Conservation (phyloP, 2,329 filamentous ascomycete genomes). For the Penicillium decumbens region DNA sequence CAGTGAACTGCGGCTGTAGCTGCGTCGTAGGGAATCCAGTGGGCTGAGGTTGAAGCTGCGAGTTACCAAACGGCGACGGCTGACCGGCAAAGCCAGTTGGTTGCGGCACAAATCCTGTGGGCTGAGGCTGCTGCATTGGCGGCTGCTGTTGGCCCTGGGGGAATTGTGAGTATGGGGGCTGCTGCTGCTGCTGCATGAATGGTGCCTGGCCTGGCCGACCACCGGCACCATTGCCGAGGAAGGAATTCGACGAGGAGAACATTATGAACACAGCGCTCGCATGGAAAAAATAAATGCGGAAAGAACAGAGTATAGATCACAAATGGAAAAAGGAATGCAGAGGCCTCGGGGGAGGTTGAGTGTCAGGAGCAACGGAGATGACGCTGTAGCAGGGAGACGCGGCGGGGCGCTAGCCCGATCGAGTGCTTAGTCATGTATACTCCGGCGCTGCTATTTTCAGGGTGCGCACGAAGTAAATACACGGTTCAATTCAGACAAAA, state of each 20-base stretch:
- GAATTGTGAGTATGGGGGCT: constrained; percentile 42
- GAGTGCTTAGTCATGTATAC: constrained; percentile 19
- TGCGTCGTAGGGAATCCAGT: constrained; percentile 58
- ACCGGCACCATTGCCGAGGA: constrained; percentile 71
- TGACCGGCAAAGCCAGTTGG: constrained; percentile 54
- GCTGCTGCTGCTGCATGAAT: constrained; percentile 48
- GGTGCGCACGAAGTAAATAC: background rate
- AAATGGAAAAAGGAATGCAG: constrained; percentile 24
- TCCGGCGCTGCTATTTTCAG: background rate
- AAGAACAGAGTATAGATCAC: constrained; percentile 19
- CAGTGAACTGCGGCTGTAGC: constrained; percentile 46
- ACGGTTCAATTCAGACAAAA: background rate
- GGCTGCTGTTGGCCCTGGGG: constrained; percentile 46
- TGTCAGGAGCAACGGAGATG: constrained; percentile 30
- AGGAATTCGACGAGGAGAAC: constrained; percentile 88
- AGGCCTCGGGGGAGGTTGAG: constrained; percentile 16
- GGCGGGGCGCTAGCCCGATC: constrained; percentile 25
- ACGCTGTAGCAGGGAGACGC: constrained; percentile 28
- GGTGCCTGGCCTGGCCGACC: constrained; percentile 64
- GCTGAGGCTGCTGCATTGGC: constrained; percentile 48
- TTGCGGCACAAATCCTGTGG: constrained; percentile 53
- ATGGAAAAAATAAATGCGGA: constrained; percentile 25
- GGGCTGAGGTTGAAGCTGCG: constrained; percentile 60
- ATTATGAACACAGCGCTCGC: constrained; percentile 49
- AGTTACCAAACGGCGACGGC: constrained; percentile 50